Evolutionary conservation across 176 grass and related monocot genomes (phyloP), one percentile per base, ranked within the genome.

Genomic region (Lolium perenne): DNA sequence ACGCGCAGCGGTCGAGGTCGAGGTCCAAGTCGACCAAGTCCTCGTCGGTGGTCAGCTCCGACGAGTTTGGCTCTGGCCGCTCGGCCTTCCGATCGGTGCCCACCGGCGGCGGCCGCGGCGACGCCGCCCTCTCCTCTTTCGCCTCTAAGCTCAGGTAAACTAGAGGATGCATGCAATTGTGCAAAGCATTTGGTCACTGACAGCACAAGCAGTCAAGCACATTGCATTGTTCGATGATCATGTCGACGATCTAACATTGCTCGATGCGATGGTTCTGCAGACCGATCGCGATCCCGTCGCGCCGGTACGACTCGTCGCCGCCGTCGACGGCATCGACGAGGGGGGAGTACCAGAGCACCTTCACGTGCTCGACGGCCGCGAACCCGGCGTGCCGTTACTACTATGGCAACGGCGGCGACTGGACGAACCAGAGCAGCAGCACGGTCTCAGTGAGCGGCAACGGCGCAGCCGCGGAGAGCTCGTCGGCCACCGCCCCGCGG

Each of bases 81-180:
- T 87, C 84, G 68, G 78, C 74, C 4, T 74, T 74, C 71, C 66
- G 82, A 29, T 43, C 80, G 18, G 13, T 38, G 41, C 57, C 76
- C 68, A 67, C 38, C 59, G 60, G 59, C 54, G 68, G 53, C 54
- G 78, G 66, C 47, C 84, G 76, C 16, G 71, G 64, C 32, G 87
- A 95, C 80, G 75, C 74, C 74, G 82, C 71, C 25, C 91, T 98
- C 63, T 88, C 91, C 60, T 92, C 90, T 14, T 98, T 94, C 80
- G 85, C 92, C 4, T 92, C 96, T 10, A 95, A 93, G 71, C 91
- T 98, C 54, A 95, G 96, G 96, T 98, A 81, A 77, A 48, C 8
- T 51, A 26, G 60, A 65, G 18, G 45, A 21, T 32, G 66, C 47
- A 38, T 69, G 8, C 47, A 43, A 67, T 4, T 41, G 6, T 41